Evolutionary conservation across 441 rosid species (phyloP).

Genomic region (Croton laevigatus): DNA sequence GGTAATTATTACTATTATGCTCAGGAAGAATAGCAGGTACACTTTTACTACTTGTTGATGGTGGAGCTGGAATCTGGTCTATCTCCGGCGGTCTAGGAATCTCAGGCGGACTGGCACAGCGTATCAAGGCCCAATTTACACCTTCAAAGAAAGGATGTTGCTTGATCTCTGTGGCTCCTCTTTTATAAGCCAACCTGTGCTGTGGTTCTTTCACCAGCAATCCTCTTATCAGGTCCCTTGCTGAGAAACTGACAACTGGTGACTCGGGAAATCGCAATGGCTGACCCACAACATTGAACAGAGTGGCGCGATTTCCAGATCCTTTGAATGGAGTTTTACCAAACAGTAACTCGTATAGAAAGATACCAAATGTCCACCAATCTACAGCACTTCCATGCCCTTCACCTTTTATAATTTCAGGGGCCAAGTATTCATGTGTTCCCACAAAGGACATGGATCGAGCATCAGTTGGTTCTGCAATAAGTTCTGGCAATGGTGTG

Average conservation of each 20-base stretch:
- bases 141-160: conserved; percentile 86
- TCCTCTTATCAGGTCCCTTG: conserved; percentile 73
- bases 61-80: conserved; percentile 41
- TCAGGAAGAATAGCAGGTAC: conserved; percentile 8
- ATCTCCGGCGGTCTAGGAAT: conserved; percentile 64
- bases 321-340: conserved; percentile 95
- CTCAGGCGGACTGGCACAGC: conserved; percentile 81
- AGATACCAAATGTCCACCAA: conserved; percentile 94
- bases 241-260: conserved; percentile 77
- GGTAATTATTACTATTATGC: conserved; percentile 3
- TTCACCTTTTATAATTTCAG: conserved; percentile 35
- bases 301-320: conserved; percentile 73
- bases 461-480: conserved; percentile 81
- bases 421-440: conserved; percentile 26
- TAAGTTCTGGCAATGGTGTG: conserved; percentile 74
- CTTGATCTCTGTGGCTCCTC: conserved; percentile 83
- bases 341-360: conserved; percentile 68
- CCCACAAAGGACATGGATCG: conserved; percentile 66
- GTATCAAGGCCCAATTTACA: conserved; percentile 79
- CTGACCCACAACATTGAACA: conserved; percentile 86
- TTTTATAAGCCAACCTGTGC: conserved; percentile 67
- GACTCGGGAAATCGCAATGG: conserved; percentile 77
- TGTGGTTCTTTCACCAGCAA: conserved; percentile 84
- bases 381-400: conserved; percentile 96
- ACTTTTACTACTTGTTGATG: conserved; percentile 18